Conservation (phyloP, 1,284 basidiomycete species). For the Kwoniella shivajii region DNA sequence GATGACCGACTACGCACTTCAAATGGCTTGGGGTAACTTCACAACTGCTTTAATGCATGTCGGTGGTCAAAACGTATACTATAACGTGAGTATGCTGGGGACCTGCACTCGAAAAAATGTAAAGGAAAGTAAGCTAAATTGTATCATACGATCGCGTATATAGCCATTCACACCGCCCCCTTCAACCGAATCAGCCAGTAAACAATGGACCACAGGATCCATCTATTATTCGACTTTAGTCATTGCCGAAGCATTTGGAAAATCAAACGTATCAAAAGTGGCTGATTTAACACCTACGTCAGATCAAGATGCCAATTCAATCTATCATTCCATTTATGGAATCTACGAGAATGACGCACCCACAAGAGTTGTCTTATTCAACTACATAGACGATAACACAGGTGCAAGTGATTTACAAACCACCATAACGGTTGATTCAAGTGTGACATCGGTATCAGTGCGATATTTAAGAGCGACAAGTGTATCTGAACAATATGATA, state of each 20-base stretch:
- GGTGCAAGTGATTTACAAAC: conserved; percentile 55
- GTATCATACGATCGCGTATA: neutral
- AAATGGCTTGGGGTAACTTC: conserved; percentile 53
- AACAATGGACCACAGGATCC: conserved; percentile 54
- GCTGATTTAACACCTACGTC: conserved; percentile 60
- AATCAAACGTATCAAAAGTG: conserved; percentile 63
- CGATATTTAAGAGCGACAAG: conserved; percentile 55
- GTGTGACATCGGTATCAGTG: conserved; percentile 23
- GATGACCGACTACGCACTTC: conserved; percentile 51
- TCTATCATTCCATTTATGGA: conserved; percentile 69
- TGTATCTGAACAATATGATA: conserved; percentile 67
- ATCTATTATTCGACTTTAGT: conserved; percentile 70
- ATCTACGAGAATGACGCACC: conserved; percentile 62
- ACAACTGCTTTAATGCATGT: conserved; percentile 51
- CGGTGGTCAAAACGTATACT: conserved; percentile 53
- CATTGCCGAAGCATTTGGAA: conserved; percentile 68
- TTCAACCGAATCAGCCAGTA: conserved; percentile 24
- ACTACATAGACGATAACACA: conserved; percentile 58
- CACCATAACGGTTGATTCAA: conserved; percentile 45
- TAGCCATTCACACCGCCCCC: conserved; percentile 56
- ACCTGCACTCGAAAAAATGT: neutral
- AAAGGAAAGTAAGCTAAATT: neutral
- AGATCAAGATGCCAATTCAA: conserved; percentile 54
- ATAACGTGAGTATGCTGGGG: conserved; percentile 43
- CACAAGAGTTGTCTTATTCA: conserved; percentile 66